Percentiles rank a stretch among this genome's conserved stretches.
Evolutionary conservation across 2,329 filamentous ascomycete species (phyloP).

Genomic region (Claviceps spartinae): DNA sequence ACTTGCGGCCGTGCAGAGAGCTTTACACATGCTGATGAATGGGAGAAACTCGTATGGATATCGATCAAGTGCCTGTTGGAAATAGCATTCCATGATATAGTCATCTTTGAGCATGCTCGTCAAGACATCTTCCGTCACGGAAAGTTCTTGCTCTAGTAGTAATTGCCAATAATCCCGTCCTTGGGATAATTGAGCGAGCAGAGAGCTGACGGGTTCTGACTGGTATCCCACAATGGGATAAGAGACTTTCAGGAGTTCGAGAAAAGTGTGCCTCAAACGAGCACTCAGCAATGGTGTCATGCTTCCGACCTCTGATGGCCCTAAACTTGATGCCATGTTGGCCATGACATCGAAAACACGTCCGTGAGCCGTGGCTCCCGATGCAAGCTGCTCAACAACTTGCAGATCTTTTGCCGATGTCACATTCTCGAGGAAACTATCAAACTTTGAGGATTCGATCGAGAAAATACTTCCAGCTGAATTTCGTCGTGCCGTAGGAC

Average conservation of each 20-base stretch:
- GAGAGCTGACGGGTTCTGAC: conserved; percentile 52
- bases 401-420: conserved; percentile 38
- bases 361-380: conserved; percentile 33
- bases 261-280: conserved; percentile 48
- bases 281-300: conserved; percentile 44
- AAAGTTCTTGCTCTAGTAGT: conserved; percentile 22
- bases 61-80: conserved; percentile 57
- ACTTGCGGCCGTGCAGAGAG: conserved; percentile 33
- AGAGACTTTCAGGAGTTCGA: conserved; percentile 58
- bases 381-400: conserved; percentile 36
- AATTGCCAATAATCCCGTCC: conserved; percentile 41
- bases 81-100: conserved; percentile 40
- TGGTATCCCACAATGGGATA: conserved; percentile 58
- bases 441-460: conserved; percentile 45
- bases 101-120: conserved; percentile 23
- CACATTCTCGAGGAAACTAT: conserved; percentile 39
- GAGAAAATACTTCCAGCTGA: conserved; percentile 50
- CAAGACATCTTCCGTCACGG: conserved; percentile 19
- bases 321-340: conserved; percentile 34
- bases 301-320: conserved; percentile 30
- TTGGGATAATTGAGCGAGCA: conserved; percentile 50
- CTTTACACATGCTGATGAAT: conserved; percentile 59
- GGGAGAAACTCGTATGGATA: conserved; percentile 80
- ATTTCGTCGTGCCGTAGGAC: conserved; percentile 35
- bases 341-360: conserved; percentile 40